These are phyloP conservation scores for Colletotrichum sp. DNA, from an alignment of 2,329 filamentous ascomycete genomes.

Conservation along the genomic window DNA sequence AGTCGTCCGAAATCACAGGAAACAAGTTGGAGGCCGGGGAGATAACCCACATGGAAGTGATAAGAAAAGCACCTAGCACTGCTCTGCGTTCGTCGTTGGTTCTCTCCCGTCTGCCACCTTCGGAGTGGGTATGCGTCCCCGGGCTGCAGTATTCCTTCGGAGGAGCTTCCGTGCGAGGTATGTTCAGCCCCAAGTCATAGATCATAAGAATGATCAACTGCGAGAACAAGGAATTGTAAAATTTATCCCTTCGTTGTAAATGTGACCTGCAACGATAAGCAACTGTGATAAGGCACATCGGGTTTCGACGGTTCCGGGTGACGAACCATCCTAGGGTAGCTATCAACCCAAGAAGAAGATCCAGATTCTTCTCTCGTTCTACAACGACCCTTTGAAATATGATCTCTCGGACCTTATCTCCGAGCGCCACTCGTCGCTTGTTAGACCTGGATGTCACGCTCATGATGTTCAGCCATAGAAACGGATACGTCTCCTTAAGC, in stretches of 20 bases:
- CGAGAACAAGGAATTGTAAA: background rate
- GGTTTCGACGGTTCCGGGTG: background rate
- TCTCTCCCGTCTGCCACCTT: background rate
- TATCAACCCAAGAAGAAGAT: background rate
- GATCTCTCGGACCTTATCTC: background rate
- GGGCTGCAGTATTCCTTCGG: background rate
- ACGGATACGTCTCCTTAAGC: background rate
- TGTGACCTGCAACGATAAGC: background rate
- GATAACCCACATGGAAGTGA: background rate
- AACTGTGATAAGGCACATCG: accelerated
- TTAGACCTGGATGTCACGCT: background rate
- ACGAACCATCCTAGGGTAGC: background rate
- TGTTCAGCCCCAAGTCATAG: background rate
- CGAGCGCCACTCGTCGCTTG: background rate
- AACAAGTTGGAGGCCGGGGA: accelerated
- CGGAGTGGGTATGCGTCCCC: background rate
- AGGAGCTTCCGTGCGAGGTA: background rate
- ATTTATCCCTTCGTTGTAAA: background rate
- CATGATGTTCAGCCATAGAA: background rate
- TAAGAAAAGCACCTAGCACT: background rate
- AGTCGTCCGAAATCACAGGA: accelerated
- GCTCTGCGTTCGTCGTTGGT: background rate
- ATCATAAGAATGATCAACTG: background rate
- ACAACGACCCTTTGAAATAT: accelerated
- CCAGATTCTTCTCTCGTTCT: background rate